Percentiles rank a stretch among this genome's conserved stretches.
phyloP scores from a whole-genome alignment of 192 early-diverging fungal genomes.

The Backusella psychrophila region DNA sequence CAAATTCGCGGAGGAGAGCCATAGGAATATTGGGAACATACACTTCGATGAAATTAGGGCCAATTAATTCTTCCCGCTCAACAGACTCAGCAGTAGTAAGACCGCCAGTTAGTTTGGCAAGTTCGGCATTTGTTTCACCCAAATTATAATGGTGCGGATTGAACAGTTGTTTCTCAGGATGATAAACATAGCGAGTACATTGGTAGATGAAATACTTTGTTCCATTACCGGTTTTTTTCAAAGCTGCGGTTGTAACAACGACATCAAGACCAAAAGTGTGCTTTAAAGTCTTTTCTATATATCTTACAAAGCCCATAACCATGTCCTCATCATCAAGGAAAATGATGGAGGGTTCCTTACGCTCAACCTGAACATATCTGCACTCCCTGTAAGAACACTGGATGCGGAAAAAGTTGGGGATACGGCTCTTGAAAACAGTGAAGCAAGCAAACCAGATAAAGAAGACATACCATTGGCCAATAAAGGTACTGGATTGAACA shows the following conservation, averaged over 20 bases:
- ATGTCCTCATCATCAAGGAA: constrained; percentile 36
- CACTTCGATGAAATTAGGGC: constrained; percentile 71
- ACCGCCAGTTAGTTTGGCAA: constrained; percentile 40
- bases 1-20: constrained; percentile 58
- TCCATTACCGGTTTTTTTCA: constrained; percentile 47
- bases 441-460: constrained; percentile 43
- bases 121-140: constrained; percentile 47
- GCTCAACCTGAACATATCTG: constrained; percentile 47
- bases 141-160: constrained; percentile 55
- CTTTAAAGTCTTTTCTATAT: constrained; percentile 18
- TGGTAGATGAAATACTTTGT: constrained; percentile 66
- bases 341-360: constrained; percentile 31
- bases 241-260: constrained; percentile 36
- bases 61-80: constrained; percentile 55
- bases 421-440: constrained; percentile 39
- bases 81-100: constrained; percentile 50
- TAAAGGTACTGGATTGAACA: constrained; percentile 44
- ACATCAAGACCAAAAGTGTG: constrained; percentile 38
- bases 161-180: constrained; percentile 50
- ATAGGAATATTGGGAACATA: constrained; percentile 52
- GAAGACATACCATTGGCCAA: constrained; percentile 49
- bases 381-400: constrained; percentile 37
- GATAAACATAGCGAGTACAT: constrained; percentile 73
- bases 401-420: constrained; percentile 55
- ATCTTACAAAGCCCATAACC: constrained; percentile 28